These are phyloP conservation scores for Magnusiomyces clavatus DNA, from an alignment of 1,139 yeast species.

Conservation along the genomic window DNA sequence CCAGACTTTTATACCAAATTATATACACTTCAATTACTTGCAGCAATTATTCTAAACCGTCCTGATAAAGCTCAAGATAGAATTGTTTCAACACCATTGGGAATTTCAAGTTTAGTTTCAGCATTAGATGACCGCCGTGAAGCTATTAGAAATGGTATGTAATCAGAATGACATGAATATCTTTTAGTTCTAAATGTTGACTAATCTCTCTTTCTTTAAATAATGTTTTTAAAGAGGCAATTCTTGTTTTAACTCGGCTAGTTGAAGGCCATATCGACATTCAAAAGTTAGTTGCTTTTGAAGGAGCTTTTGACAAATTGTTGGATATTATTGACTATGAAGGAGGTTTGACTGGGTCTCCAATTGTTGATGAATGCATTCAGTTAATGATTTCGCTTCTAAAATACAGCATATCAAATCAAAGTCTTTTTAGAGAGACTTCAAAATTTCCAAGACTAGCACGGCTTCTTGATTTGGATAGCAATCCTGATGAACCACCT, in stretches of 20 bases:
- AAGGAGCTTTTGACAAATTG: constrained; percentile 77
- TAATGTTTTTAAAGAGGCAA: constrained; percentile 40
- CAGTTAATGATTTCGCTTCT: constrained; percentile 65
- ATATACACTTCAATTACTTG: constrained; percentile 77
- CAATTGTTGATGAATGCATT: constrained; percentile 83
- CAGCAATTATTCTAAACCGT: constrained; percentile 75
- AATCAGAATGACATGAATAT: constrained; percentile 2
- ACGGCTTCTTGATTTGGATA: constrained; percentile 38
- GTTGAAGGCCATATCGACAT: constrained; percentile 79
- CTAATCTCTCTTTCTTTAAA: constrained; percentile 9
- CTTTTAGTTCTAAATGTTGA: neutral
- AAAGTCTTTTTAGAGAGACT: constrained; percentile 79
- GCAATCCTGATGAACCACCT: constrained; percentile 23
- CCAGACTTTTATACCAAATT: constrained; percentile 66
- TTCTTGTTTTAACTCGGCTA: constrained; percentile 71
- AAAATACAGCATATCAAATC: constrained; percentile 83
- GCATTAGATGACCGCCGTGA: constrained; percentile 69
- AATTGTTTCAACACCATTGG: constrained; percentile 65
- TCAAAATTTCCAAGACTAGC: constrained; percentile 65
- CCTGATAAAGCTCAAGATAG: constrained; percentile 68
- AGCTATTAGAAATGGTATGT: constrained; percentile 61
- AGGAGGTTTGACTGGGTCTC: constrained; percentile 87
- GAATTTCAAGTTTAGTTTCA: constrained; percentile 66
- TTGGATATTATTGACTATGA: constrained; percentile 75
- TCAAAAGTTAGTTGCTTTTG: constrained; percentile 91